Evolutionary conservation across 1,284 basidiomycete genomes (phyloP).

Genomic region (Fomitopsis pinicola): DNA sequence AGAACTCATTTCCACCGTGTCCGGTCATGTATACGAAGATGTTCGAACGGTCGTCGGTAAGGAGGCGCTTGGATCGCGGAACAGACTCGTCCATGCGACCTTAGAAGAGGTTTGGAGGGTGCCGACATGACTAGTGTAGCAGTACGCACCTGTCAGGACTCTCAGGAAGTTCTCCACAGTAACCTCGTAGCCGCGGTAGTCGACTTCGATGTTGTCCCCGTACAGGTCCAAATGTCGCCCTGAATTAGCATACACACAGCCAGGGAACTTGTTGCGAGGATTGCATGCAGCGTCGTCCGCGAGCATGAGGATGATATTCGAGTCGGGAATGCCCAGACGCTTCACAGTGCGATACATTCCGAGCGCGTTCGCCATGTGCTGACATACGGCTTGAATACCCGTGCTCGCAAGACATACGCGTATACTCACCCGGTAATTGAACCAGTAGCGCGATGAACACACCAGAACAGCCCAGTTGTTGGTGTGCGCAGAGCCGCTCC

Average conservation of each 20-base stretch:
- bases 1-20: slow-evolving; percentile 96
- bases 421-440: slow-evolving; percentile 89
- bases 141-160: slow-evolving; percentile 73
- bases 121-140: no score
- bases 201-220: slow-evolving; percentile 95
- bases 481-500: slow-evolving; percentile 61
- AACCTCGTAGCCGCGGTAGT: slow-evolving; percentile 97
- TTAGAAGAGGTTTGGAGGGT: slow-evolving; percentile 20
- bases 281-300: slow-evolving; percentile 97
- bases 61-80: slow-evolving; percentile 87
- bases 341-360: slow-evolving; percentile 99
- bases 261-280: slow-evolving; percentile 87
- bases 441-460: slow-evolving; percentile 94
- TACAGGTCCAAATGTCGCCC: slow-evolving; percentile 85
- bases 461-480: slow-evolving; percentile 99
- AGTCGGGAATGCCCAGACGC: slow-evolving; percentile 95
- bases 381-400: background rate
- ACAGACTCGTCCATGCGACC: slow-evolving; percentile 73
- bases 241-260: slow-evolving; percentile 84
- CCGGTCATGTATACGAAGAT: slow-evolving; percentile 98
- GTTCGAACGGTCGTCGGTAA: slow-evolving; percentile 91
- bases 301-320: slow-evolving; percentile 98
- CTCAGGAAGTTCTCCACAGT: slow-evolving; percentile 95
- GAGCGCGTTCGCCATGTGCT: slow-evolving; percentile 98
- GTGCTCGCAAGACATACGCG: background rate